Evolutionary conservation across 2,329 filamentous ascomycete genomes (phyloP), one percentile per base, ranked within the genome.

Genomic region (Cladobotryum mycophilum): DNA sequence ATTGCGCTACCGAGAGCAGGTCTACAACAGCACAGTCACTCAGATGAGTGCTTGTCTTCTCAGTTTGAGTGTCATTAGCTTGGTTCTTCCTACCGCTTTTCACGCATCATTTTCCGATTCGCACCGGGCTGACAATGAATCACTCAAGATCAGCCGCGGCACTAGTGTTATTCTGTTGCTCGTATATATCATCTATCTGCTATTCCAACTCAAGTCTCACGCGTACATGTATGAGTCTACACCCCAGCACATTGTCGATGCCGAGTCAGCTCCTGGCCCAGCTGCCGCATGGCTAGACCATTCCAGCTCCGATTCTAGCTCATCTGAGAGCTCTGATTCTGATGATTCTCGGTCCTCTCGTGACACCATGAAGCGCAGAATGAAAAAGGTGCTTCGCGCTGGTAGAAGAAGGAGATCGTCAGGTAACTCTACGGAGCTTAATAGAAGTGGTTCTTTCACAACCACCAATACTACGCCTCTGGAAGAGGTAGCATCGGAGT

Each of bases 11-110:
- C 85, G 87, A 65, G 91, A 96, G 72, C 91, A 96, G 74, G 85
- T 96, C 55, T 96, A 96, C 72, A 96, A 96, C 71, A 93, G 84
- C 70, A 96, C 89, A 18, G 89, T 96, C 52, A 96, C 90, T 1
- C 90, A 96, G 67, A 96, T 96, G 89, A 96, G 89, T 65, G 91
- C 91, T 47, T 95, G 89, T 71, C 76, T 96, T 60, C 80, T 96
- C 59, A 95, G 89, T 74, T 70, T 96, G 68, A 91, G 88, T 63
- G 91, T 95, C 54, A 91, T 89, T 70, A 96, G 90, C 73, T 75
- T 96, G 18, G 79, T 96, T 22, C 71, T 96, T 12, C 90, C 91
- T 1, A 96, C 91, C 34, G 91, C 91, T 4, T 96, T 96, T 66
- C 89, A 96, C 64, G 89, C 89, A 14, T 93, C 91, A 0, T 96